A percentile compares a stretch with the other conserved stretches of the same genome.
Conservation (phyloP, 2,329 filamentous ascomycete genomes). For the Talaromyces verruculosus region DNA sequence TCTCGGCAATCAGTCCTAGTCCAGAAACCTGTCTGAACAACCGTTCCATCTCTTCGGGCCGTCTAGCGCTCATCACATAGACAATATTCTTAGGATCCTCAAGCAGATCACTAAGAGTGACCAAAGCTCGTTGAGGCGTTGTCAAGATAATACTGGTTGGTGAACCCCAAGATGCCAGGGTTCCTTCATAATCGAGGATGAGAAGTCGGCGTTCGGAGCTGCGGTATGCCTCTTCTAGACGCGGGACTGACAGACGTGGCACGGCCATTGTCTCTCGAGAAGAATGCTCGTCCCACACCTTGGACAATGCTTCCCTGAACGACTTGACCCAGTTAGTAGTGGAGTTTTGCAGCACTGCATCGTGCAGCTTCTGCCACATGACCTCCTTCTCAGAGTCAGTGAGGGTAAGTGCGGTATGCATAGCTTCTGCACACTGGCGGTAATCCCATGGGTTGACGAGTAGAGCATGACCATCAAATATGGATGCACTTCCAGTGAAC, state of each 20-base stretch:
- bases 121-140: constrained; percentile 80
- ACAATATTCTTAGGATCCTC: constrained; percentile 79
- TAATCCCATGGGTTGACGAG: constrained; percentile 97
- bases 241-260: constrained; percentile 72
- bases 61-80: constrained; percentile 90
- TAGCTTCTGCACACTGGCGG: constrained; percentile 79
- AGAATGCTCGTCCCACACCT: constrained; percentile 80
- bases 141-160: constrained; percentile 81
- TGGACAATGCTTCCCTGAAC: constrained; percentile 68
- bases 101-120: constrained; percentile 77
- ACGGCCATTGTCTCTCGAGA: constrained; percentile 81
- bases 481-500: constrained; percentile 86
- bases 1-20: constrained; percentile 88
- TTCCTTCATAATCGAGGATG: constrained; percentile 91
- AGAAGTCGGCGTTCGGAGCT: constrained; percentile 70
- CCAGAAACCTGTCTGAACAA: constrained; percentile 81
- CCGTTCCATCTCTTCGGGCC: constrained; percentile 81
- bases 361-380: constrained; percentile 72
- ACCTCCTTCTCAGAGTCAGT: constrained; percentile 67
- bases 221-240: constrained; percentile 66
- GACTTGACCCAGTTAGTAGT: constrained; percentile 83
- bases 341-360: constrained; percentile 75
- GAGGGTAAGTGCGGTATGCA: constrained; percentile 82
- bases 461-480: constrained; percentile 78
- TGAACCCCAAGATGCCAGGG: constrained; percentile 81